Evolutionary conservation across 768 basidiomycete genomes (phyloP).

Genomic region (Russula foetens): DNA sequence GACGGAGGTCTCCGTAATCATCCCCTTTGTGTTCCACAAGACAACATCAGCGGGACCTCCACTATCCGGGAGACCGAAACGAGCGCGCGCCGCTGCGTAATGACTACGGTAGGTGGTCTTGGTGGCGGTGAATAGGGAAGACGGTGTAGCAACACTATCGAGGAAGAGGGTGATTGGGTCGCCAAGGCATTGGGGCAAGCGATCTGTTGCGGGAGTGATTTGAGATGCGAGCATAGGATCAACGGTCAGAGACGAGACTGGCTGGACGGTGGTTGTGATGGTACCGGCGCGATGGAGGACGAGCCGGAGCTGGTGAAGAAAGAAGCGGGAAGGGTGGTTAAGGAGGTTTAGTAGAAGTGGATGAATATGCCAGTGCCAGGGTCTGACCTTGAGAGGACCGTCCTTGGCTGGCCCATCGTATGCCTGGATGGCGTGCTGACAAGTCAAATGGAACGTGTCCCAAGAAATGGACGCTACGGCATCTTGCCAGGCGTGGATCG

Average conservation of each 20-base stretch:
- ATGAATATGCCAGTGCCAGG: background rate
- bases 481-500: constrained; percentile 43
- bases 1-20: constrained; percentile 59
- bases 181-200: constrained; percentile 20
- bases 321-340: background rate
- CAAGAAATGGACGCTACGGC: constrained; percentile 33
- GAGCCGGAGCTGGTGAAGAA: constrained; percentile 42
- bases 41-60: constrained; percentile 44
- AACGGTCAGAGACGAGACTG: constrained; percentile 23
- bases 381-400: constrained; percentile 18
- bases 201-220: constrained; percentile 32
- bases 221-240: constrained; percentile 14
- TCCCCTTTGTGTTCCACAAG: constrained; percentile 43
- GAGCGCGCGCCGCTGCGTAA: constrained; percentile 57
- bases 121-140: constrained; percentile 51
- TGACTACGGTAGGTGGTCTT: constrained; percentile 60
- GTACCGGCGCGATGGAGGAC: constrained; percentile 13
- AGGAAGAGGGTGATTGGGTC: constrained; percentile 41
- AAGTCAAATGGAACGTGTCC: constrained; percentile 34
- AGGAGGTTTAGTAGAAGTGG: background rate
- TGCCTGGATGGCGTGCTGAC: constrained; percentile 35
- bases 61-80: constrained; percentile 34
- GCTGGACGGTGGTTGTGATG: constrained; percentile 5
- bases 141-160: constrained; percentile 46
- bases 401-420: background rate